These are phyloP conservation scores for Delonix regia DNA, from an alignment of 306 rosid genomes.

Conservation along the genomic window DNA sequence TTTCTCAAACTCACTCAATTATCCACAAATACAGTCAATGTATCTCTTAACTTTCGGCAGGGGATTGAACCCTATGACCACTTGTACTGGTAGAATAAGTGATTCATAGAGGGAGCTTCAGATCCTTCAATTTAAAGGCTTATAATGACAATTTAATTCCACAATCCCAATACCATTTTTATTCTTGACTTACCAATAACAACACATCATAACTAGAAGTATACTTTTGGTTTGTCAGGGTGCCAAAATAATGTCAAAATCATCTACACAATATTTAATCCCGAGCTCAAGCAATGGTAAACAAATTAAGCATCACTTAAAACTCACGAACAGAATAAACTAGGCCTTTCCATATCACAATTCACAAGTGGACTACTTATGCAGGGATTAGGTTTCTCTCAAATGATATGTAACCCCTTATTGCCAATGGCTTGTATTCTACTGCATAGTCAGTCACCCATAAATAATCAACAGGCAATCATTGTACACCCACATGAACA, in stretches of 20 bases:
- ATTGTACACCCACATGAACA: neutral
- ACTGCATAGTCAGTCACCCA: neutral
- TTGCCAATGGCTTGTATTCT: conserved; percentile 1
- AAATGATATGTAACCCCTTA: conserved; percentile 9
- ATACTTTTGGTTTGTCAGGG: neutral
- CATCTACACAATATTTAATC: neutral
- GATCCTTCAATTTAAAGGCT: neutral
- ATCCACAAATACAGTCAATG: neutral
- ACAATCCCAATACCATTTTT: neutral
- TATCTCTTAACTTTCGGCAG: neutral
- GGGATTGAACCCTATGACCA: neutral
- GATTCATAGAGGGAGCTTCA: neutral
- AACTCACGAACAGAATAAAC: neutral
- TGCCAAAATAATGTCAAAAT: neutral
- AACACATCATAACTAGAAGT: neutral
- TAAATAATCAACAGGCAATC: neutral
- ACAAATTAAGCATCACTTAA: conserved; percentile 8
- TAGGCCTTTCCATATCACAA: neutral
- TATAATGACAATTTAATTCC: neutral
- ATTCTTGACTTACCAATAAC: neutral
- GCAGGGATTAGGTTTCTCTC: conserved; percentile 8
- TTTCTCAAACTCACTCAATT: neutral
- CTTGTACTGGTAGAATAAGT: neutral
- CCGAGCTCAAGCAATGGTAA: neutral
- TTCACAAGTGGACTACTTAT: neutral